phyloP scores from a whole-genome alignment of 2,329 filamentous ascomycete species.

The Phyllosticta citriasiana region DNA sequence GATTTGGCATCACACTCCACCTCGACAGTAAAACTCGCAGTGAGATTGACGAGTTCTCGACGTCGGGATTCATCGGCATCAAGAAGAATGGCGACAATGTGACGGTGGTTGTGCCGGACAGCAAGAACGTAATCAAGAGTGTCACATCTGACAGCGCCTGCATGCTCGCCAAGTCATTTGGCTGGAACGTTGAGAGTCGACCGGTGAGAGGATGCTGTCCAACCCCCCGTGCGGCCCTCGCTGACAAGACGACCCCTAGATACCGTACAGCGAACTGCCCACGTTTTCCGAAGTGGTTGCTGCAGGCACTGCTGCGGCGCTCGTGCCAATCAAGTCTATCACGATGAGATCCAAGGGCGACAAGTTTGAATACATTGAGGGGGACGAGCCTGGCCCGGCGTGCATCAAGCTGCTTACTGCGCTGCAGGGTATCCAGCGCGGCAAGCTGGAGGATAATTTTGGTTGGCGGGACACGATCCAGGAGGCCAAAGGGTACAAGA shows the following conservation, averaged over 20 bases:
- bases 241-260: constrained; percentile 31
- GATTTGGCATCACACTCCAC: constrained; percentile 91
- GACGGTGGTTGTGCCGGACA: constrained; percentile 79
- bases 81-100: constrained; percentile 49
- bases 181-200: constrained; percentile 75
- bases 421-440: constrained; percentile 77
- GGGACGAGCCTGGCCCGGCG: constrained; percentile 61
- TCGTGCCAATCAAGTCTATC: constrained; percentile 88
- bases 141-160: constrained; percentile 74
- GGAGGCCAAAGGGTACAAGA: constrained; percentile 28
- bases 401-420: constrained; percentile 63
- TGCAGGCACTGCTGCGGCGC: constrained; percentile 79
- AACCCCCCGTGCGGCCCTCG: background rate
- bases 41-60: constrained; percentile 93
- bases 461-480: constrained; percentile 53
- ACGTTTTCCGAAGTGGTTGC: constrained; percentile 75
- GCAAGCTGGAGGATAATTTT: constrained; percentile 66
- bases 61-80: constrained; percentile 83
- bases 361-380: constrained; percentile 46
- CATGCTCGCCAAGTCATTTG: constrained; percentile 64
- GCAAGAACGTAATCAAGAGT: constrained; percentile 75
- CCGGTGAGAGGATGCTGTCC: constrained; percentile 37
- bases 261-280: constrained; percentile 54
- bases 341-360: constrained; percentile 54
- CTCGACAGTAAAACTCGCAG: constrained; percentile 74